Evolutionary conservation across 2,329 filamentous ascomycete species (phyloP).

Genomic region (Claviceps sp.): DNA sequence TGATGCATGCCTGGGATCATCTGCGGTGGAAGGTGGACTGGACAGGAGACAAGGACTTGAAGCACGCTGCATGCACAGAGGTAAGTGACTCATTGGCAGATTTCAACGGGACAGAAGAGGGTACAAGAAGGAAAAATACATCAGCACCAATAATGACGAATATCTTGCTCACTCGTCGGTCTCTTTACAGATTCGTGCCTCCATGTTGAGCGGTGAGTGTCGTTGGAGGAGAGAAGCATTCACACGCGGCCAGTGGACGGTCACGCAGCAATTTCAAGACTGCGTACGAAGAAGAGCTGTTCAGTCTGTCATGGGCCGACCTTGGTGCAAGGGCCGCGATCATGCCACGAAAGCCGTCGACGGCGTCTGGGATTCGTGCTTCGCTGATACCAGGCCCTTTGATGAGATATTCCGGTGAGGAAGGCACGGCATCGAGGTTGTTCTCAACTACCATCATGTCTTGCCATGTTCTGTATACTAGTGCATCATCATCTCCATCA

Average conservation of each 20-base stretch:
- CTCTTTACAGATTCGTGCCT: conserved; percentile 63
- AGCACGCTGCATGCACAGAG: conserved; percentile 90
- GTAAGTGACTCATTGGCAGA: conserved; percentile 30
- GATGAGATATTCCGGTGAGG: conserved; percentile 80
- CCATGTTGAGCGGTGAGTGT: conserved; percentile 87
- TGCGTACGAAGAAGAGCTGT: conserved; percentile 77
- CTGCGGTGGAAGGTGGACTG: conserved; percentile 83
- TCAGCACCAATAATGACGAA: neutral
- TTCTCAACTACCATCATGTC: neutral
- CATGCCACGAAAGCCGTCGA: conserved; percentile 84
- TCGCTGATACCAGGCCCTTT: conserved; percentile 84
- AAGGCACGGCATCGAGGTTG: neutral
- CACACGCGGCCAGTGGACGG: conserved; percentile 68
- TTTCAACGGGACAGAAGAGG: neutral
- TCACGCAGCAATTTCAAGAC: conserved; percentile 87
- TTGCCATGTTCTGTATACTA: conserved; percentile 2
- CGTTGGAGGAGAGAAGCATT: conserved; percentile 80
- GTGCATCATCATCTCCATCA: conserved; percentile 1
- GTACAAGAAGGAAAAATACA: neutral
- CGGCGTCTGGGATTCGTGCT: conserved; percentile 98
- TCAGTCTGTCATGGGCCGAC: conserved; percentile 63
- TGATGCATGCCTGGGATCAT: conserved; percentile 96
- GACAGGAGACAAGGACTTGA: conserved; percentile 54
- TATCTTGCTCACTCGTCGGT: neutral
- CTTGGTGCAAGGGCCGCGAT: conserved; percentile 69